Conservation (phyloP, 1,284 basidiomycete genomes). For the Retiboletus flavoniger region DNA sequence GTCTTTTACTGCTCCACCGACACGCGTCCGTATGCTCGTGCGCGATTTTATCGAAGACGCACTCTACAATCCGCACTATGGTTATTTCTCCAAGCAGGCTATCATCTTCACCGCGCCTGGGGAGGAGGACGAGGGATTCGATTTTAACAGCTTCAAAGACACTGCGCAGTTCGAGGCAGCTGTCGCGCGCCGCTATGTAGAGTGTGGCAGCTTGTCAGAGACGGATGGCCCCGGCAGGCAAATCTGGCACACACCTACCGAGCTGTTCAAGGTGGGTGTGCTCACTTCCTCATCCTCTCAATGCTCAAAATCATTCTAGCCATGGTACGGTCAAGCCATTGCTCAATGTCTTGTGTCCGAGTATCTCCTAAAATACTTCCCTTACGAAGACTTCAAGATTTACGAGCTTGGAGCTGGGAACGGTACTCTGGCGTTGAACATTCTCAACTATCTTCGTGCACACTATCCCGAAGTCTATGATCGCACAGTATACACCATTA, state of each 20-base stretch:
- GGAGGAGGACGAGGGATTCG: slow-evolving; percentile 49
- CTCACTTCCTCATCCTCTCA: slow-evolving; percentile 7
- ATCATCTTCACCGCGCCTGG: slow-evolving; percentile 79
- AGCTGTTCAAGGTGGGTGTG: slow-evolving; percentile 86
- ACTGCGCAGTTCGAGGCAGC: slow-evolving; percentile 78
- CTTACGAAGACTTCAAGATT: slow-evolving; percentile 91
- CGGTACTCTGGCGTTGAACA: slow-evolving; percentile 88
- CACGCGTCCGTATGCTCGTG: slow-evolving; percentile 87
- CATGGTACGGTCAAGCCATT: slow-evolving; percentile 91
- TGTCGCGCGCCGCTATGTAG: slow-evolving; percentile 74
- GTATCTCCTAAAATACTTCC: slow-evolving; percentile 92
- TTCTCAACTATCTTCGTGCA: slow-evolving; percentile 78
- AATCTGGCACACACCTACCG: slow-evolving; percentile 98
- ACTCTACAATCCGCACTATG: slow-evolving; percentile 95
- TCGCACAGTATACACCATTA: slow-evolving; percentile 86
- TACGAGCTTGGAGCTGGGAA: slow-evolving; percentile 99
- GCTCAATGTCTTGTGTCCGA: slow-evolving; percentile 86
- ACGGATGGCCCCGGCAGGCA: slow-evolving; percentile 80
- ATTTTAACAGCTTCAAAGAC: slow-evolving; percentile 71
- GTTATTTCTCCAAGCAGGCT: slow-evolving; percentile 93
- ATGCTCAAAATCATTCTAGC: slow-evolving; percentile 47
- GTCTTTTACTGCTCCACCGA: slow-evolving; percentile 62
- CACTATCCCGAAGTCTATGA: slow-evolving; percentile 91
- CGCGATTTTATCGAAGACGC: slow-evolving; percentile 98
- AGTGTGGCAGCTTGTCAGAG: slow-evolving; percentile 58